Percentiles rank a stretch among this genome's conserved stretches.
Evolutionary conservation across 2,329 filamentous ascomycete species (phyloP).

Genomic region (Pochonia chlamydosporia): DNA sequence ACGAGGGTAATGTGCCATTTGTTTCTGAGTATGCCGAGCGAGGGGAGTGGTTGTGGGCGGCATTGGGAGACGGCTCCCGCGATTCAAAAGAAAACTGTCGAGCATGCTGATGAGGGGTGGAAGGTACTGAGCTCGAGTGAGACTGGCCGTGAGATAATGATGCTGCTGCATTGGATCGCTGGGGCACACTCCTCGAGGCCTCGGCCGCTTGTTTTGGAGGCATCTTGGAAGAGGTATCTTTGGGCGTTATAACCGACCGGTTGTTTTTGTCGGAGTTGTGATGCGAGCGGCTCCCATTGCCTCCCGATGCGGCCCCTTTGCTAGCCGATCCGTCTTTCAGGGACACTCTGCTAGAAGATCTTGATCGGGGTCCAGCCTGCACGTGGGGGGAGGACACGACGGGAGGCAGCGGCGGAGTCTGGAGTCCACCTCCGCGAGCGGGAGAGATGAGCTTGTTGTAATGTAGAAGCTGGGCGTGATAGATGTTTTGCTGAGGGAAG

Average conservation of each 20-base stretch:
- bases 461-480: slow-evolving; percentile 57
- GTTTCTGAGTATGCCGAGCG: slow-evolving; percentile 88
- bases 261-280: slow-evolving; percentile 55
- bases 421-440: slow-evolving; percentile 49
- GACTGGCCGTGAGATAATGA: slow-evolving; percentile 25
- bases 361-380: slow-evolving; percentile 50
- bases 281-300: slow-evolving; percentile 60
- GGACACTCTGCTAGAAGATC: slow-evolving; percentile 55
- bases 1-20: slow-evolving; percentile 64
- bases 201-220: slow-evolving; percentile 35
- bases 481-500: slow-evolving; percentile 53
- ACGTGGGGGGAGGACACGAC: slow-evolving; percentile 50
- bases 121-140: slow-evolving; percentile 85
- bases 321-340: slow-evolving; percentile 42
- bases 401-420: slow-evolving; percentile 49
- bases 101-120: slow-evolving; percentile 85
- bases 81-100: slow-evolving; percentile 78
- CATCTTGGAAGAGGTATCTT: slow-evolving; percentile 48
- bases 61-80: slow-evolving; percentile 71
- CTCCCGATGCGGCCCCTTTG: slow-evolving; percentile 45
- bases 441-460: slow-evolving; percentile 62
- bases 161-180: slow-evolving; percentile 21
- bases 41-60: slow-evolving; percentile 74
- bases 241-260: slow-evolving; percentile 55
- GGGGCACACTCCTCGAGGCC: slow-evolving; percentile 23